phyloP scores from a whole-genome alignment of 2,329 filamentous ascomycete genomes.

The Fusarium illudens region DNA sequence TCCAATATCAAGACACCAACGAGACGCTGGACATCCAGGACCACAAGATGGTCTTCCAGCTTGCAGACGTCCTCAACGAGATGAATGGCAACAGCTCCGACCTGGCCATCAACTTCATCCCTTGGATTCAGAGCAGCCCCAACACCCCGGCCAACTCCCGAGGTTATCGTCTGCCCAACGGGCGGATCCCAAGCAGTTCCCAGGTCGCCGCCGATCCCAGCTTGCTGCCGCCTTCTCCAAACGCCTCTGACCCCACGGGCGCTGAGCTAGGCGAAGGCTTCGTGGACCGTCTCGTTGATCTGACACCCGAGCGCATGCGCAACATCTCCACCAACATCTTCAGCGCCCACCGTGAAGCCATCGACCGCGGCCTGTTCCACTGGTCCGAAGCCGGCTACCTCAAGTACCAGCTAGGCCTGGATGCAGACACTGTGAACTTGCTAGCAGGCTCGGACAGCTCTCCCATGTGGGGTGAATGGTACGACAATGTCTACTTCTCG shows the following conservation, averaged over 20 bases:
- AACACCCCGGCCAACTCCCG: conserved; percentile 27
- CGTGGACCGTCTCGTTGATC: background rate
- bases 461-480: conserved; percentile 56
- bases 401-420: conserved; percentile 59
- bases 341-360: conserved; percentile 47
- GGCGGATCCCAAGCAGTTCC: conserved; percentile 44
- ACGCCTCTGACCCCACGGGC: conserved; percentile 15
- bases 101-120: conserved; percentile 67
- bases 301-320: background rate
- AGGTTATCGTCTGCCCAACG: background rate
- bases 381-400: conserved; percentile 62
- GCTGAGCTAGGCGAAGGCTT: background rate
- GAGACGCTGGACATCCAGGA: conserved; percentile 66
- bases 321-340: conserved; percentile 53
- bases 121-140: conserved; percentile 63
- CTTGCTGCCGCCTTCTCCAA: background rate
- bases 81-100: conserved; percentile 59
- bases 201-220: background rate
- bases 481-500: conserved; percentile 65
- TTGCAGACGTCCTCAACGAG: conserved; percentile 67
- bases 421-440: conserved; percentile 52
- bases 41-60: conserved; percentile 71
- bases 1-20: conserved; percentile 60
- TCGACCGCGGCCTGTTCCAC: conserved; percentile 42
- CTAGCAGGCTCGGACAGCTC: conserved; percentile 35